Evolutionary conservation across 352 stramenopile genomes (phyloP).

Genomic region (Phytopythium cucurbitacearum): DNA sequence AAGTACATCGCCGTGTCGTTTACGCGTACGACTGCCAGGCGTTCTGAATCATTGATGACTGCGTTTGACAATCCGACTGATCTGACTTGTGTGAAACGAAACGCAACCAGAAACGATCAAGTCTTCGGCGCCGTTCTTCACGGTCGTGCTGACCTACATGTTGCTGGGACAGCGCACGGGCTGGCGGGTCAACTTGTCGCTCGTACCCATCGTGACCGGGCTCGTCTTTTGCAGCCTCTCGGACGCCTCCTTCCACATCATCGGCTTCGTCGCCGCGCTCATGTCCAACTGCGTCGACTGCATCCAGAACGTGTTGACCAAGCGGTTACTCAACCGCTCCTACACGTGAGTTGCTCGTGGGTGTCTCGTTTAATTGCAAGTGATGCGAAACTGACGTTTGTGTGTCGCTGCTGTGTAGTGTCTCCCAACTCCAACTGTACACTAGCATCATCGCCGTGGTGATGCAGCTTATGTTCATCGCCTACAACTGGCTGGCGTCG

Average conservation of each 20-base stretch:
- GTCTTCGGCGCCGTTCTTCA: slow-evolving; percentile 89
- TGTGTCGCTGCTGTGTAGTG: slow-evolving; percentile 20
- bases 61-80: not conserved
- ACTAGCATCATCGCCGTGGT: slow-evolving; percentile 79
- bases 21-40: slow-evolving; percentile 38
- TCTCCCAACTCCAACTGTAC: slow-evolving; percentile 88
- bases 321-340: slow-evolving; percentile 76
- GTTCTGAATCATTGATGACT: not conserved
- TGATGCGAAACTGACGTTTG: not conserved
- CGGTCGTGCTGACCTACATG: slow-evolving; percentile 83
- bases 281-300: slow-evolving; percentile 91
- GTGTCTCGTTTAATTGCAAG: not conserved
- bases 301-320: slow-evolving; percentile 91
- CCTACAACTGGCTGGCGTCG: slow-evolving; percentile 55
- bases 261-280: slow-evolving; percentile 87
- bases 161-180: slow-evolving; percentile 80
- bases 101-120: slow-evolving; percentile 87
- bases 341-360: slow-evolving; percentile 53
- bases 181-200: slow-evolving; percentile 76
- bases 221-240: slow-evolving; percentile 85
- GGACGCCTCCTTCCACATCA: slow-evolving; percentile 82
- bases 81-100: slow-evolving; percentile 7
- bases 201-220: slow-evolving; percentile 84
- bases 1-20: slow-evolving; percentile 92
- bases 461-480: slow-evolving; percentile 83